A percentile compares a stretch with the other conserved stretches of the same genome.
Conservation (phyloP, 1,139 yeast species). For the Tardiomyces blankii region DNA sequence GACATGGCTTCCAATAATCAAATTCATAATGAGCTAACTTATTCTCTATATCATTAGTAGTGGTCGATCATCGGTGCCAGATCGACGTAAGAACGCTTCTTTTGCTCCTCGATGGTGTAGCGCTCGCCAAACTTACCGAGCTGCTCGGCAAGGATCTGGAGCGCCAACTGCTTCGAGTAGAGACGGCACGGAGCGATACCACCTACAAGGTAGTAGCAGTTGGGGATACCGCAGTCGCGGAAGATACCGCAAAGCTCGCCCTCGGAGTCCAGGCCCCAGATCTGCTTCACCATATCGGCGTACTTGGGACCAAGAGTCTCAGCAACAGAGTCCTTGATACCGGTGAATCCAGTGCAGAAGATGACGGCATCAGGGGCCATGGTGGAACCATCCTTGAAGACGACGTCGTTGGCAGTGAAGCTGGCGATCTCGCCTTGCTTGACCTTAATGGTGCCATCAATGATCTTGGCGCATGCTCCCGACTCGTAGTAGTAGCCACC, state of each 20-base stretch:
- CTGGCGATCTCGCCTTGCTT: constrained; percentile 27
- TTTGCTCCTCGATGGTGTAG: background rate
- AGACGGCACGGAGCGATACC: constrained; percentile 11
- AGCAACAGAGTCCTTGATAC: constrained; percentile 33
- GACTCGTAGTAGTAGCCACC: constrained; percentile 33
- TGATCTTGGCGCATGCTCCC: constrained; percentile 31
- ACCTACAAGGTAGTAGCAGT: constrained; percentile 13
- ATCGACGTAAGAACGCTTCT: background rate
- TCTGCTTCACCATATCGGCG: constrained; percentile 9
- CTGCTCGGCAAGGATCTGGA: constrained; percentile 16
- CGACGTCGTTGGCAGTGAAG: constrained; percentile 29
- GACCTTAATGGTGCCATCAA: constrained; percentile 29
- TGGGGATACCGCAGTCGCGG: constrained; percentile 12
- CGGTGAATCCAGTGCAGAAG: constrained; percentile 35
- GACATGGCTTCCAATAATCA: no score
- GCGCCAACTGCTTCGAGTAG: constrained; percentile 14
- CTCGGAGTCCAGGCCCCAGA: constrained; percentile 20
- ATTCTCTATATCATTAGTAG: background rate
- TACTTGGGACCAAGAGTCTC: constrained; percentile 28
- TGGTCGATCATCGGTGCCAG: background rate
- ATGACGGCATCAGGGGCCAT: constrained; percentile 31
- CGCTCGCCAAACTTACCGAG: constrained; percentile 4
- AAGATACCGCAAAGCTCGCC: constrained; percentile 12
- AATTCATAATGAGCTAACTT: no score
- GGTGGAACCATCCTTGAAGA: constrained; percentile 29